Evolutionary conservation across 2,329 filamentous ascomycete genomes (phyloP).

Genomic region (Aspergillus ustus): DNA sequence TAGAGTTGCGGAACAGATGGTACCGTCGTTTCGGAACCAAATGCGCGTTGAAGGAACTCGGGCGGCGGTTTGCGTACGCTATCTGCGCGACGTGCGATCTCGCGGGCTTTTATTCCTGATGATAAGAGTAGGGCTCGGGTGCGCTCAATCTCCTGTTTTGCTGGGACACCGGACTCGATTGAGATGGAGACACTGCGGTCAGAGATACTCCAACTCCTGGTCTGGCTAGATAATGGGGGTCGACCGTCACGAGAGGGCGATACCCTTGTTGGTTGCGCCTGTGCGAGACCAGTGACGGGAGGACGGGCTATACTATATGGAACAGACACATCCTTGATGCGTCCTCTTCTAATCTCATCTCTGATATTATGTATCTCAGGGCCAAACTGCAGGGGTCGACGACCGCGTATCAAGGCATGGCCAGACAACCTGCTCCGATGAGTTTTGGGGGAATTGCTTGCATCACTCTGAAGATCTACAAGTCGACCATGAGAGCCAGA

Average conservation of each 20-base stretch:
- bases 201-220: constrained; percentile 64
- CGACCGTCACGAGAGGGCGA: constrained; percentile 34
- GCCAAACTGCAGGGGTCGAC: constrained; percentile 37
- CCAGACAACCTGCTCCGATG: constrained; percentile 22
- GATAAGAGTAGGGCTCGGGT: constrained; percentile 76
- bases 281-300: constrained; percentile 53
- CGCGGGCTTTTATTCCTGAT: constrained; percentile 87
- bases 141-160: constrained; percentile 77
- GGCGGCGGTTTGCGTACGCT: constrained; percentile 45
- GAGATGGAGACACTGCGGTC: constrained; percentile 50
- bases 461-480: constrained; percentile 18
- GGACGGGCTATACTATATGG: constrained; percentile 40
- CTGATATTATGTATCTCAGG: constrained; percentile 29
- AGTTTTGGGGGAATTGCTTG: constrained; percentile 3
- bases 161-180: constrained; percentile 50
- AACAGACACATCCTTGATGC: constrained; percentile 33
- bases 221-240: constrained; percentile 44
- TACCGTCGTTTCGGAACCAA: constrained; percentile 37
- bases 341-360: constrained; percentile 28
- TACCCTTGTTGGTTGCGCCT: constrained; percentile 40
- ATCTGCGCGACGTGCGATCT: constrained; percentile 71
- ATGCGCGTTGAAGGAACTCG: constrained; percentile 39
- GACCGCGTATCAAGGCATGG: constrained; percentile 19
- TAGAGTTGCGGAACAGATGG: constrained; percentile 52
- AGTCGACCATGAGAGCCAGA: constrained; percentile 21